These are phyloP conservation scores for Eucalyptus marginata DNA, from an alignment of 345 rosid genomes.

Conservation along the genomic window DNA sequence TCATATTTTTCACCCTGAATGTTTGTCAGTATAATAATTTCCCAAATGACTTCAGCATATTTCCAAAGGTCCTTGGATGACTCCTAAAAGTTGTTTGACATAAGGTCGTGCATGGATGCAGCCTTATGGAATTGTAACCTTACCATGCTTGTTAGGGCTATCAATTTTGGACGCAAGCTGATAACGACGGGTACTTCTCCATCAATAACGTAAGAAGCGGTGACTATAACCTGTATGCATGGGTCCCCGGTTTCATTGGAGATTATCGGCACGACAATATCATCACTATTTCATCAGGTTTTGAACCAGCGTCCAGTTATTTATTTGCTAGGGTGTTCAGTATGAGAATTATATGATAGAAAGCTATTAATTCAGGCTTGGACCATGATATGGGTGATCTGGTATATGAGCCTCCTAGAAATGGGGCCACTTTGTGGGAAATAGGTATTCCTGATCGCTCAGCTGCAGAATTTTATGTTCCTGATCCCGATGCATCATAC, in stretches of 20 bases:
- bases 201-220: conserved; percentile 46
- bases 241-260: conserved; percentile 85
- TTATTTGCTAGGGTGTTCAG: background rate
- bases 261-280: conserved; percentile 36
- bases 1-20: background rate
- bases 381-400: conserved; percentile 48
- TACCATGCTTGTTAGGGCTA: conserved; percentile 30
- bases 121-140: background rate
- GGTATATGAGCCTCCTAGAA: conserved; percentile 66
- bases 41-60: background rate
- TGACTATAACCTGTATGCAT: conserved; percentile 67
- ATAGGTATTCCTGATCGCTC: conserved; percentile 84
- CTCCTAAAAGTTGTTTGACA: background rate
- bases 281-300: conserved; percentile 54
- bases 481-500: conserved; percentile 66
- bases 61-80: background rate
- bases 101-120: background rate
- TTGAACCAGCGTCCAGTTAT: background rate
- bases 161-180: conserved; percentile 82
- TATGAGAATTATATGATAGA: background rate
- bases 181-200: conserved; percentile 49
- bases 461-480: conserved; percentile 66
- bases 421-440: conserved; percentile 90
- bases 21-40: background rate
- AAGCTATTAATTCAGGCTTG: conserved; percentile 22